phyloP scores from a whole-genome alignment of 2,329 filamentous ascomycete genomes.

The Cladophialophora immunda region DNA sequence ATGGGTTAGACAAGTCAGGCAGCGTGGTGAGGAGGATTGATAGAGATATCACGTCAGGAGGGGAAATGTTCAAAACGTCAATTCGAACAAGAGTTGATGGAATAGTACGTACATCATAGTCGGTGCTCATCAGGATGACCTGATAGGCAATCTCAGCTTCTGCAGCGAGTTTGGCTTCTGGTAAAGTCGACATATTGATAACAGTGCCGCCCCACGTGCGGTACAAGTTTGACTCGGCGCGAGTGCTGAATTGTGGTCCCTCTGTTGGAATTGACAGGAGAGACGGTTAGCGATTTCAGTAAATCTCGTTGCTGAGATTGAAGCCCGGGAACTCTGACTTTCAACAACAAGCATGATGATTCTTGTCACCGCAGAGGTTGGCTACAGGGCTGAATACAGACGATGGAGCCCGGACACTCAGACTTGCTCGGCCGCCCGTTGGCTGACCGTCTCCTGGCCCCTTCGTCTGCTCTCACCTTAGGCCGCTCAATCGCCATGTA shows the following conservation, averaged over 20 bases:
- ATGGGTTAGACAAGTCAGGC: background rate
- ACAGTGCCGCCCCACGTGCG: constrained; percentile 90
- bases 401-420: too few relatives aligned
- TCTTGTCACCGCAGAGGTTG: background rate
- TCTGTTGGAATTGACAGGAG: constrained; percentile 56
- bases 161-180: constrained; percentile 93
- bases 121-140: constrained; percentile 99
- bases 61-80: background rate
- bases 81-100: background rate
- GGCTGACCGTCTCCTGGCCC: background rate
- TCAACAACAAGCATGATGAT: background rate
- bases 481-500: background rate
- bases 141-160: constrained; percentile 97
- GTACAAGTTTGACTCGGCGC: constrained; percentile 95
- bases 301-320: background rate
- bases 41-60: background rate
- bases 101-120: constrained; percentile 72
- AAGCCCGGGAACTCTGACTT: background rate
- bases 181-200: constrained; percentile 97
- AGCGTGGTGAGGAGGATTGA: background rate
- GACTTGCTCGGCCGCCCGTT: background rate
- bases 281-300: constrained; percentile 4
- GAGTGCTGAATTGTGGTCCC: constrained; percentile 97
- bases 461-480: background rate
- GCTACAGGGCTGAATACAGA: background rate